Percentiles rank a stretch among this genome's conserved stretches.
Conservation (phyloP, 371 early-diverging fungal genomes). For the Conidiobolus incongruus region DNA sequence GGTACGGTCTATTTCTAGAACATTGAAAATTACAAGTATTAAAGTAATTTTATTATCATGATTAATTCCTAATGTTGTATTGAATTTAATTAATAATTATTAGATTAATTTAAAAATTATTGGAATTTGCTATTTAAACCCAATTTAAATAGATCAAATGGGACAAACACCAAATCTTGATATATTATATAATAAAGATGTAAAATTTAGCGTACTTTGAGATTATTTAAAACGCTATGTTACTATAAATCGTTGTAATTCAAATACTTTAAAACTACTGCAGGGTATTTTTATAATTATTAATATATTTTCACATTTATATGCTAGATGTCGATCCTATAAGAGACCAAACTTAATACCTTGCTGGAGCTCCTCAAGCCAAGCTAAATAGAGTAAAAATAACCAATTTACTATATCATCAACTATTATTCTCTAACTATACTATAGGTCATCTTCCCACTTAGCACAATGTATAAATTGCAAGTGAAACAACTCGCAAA, state of each 20-base stretch:
- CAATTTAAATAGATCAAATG: slow-evolving; percentile 34
- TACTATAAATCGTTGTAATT: slow-evolving; percentile 9
- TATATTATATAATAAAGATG: slow-evolving; percentile 60
- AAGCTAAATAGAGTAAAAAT: slow-evolving; percentile 15
- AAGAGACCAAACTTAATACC: slow-evolving; percentile 87
- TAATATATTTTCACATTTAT: not conserved
- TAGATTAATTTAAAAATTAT: slow-evolving; percentile 64
- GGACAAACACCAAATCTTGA: slow-evolving; percentile 89
- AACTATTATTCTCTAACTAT: too few species aligned
- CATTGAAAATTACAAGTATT: slow-evolving; percentile 36
- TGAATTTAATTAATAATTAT: slow-evolving; percentile 1
- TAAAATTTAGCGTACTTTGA: slow-evolving; percentile 67
- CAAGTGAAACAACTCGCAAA: slow-evolving; percentile 49
- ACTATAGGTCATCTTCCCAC: slow-evolving; percentile 48
- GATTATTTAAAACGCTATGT: slow-evolving; percentile 35
- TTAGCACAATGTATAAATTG: slow-evolving; percentile 47
- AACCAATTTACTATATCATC: not conserved
- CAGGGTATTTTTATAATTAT: slow-evolving; percentile 1
- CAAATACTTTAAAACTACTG: slow-evolving; percentile 6
- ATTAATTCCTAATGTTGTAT: not conserved
- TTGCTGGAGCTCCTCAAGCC: slow-evolving; percentile 34
- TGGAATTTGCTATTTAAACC: slow-evolving; percentile 77
- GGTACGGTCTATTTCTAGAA: slow-evolving; percentile 43
- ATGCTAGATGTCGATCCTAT: slow-evolving; percentile 26
- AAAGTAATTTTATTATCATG: slow-evolving; percentile 8